These are phyloP conservation scores for Phaeosphaeriaceae sp. DNA, from an alignment of 2,329 filamentous ascomycete genomes.

Conservation along the genomic window DNA sequence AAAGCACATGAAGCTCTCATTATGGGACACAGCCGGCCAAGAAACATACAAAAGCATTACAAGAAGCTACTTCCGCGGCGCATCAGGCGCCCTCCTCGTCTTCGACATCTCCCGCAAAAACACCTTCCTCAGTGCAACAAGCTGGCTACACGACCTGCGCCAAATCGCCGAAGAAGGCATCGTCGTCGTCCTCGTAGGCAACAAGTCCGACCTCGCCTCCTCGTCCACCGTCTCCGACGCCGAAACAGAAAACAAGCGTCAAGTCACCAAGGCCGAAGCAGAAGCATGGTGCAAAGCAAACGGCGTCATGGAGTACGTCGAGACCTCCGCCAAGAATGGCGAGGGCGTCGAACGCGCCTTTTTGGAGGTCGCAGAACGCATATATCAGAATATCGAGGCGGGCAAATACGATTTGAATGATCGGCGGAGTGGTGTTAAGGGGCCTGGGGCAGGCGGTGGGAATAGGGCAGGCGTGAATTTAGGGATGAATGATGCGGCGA, in stretches of 20 bases:
- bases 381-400: conserved; percentile 95
- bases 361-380: conserved; percentile 89
- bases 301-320: conserved; percentile 89
- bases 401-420: conserved; percentile 96
- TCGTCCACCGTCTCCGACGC: conserved; percentile 47
- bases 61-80: conserved; percentile 88
- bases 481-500: conserved; percentile 50
- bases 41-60: conserved; percentile 98
- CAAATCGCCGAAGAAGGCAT: conserved; percentile 97
- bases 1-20: conserved; percentile 88
- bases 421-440: conserved; percentile 88
- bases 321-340: conserved; percentile 94
- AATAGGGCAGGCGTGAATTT: conserved; percentile 53
- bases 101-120: conserved; percentile 89
- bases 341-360: conserved; percentile 95
- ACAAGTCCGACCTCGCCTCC: conserved; percentile 83
- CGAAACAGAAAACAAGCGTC: conserved; percentile 67
- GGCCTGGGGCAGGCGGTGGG: conserved; percentile 56
- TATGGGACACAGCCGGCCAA: conserved; percentile 97
- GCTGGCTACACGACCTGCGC: conserved; percentile 92
- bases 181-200: conserved; percentile 91
- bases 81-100: conserved; percentile 79
- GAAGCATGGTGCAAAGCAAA: conserved; percentile 88
- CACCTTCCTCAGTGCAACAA: conserved; percentile 86
- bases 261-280: conserved; percentile 83